Evolutionary conservation across 2,329 filamentous ascomycete species (phyloP).

Genomic region (Cercospora beticola): DNA sequence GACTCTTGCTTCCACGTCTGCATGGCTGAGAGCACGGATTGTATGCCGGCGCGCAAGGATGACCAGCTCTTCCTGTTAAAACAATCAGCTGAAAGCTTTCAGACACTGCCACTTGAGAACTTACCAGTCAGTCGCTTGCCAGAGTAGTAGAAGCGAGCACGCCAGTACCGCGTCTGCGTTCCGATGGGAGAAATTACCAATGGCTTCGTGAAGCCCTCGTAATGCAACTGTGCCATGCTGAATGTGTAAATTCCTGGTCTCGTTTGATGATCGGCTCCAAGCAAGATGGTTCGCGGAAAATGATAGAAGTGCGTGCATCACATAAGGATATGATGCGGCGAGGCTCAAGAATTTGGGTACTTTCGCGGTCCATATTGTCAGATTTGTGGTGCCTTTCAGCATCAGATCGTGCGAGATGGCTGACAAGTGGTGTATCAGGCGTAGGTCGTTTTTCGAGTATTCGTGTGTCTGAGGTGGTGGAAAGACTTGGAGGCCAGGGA

Average conservation of each 20-base stretch:
- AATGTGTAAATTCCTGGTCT: conserved; percentile 84
- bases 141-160: conserved; percentile 86
- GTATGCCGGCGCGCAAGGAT: conserved; percentile 86
- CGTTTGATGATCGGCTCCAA: conserved; percentile 79
- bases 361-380: conserved; percentile 89
- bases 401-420: conserved; percentile 79
- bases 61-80: conserved; percentile 79
- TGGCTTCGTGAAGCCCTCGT: conserved; percentile 83
- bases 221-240: conserved; percentile 84
- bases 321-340: conserved; percentile 77
- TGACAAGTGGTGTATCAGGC: conserved; percentile 87
- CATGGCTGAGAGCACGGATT: conserved; percentile 88
- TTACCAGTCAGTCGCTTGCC: conserved; percentile 96
- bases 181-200: conserved; percentile 76
- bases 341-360: conserved; percentile 89
- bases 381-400: conserved; percentile 70
- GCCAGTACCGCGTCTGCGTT: conserved; percentile 91
- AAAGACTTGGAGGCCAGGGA: conserved; percentile 75
- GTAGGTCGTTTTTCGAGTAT: conserved; percentile 74
- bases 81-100: neutral
- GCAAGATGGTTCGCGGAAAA: conserved; percentile 94
- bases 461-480: conserved; percentile 70
- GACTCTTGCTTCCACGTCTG: conserved; percentile 85
- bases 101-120: conserved; percentile 36
- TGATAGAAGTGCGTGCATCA: conserved; percentile 89